Conservation (phyloP, 2,329 filamentous ascomycete genomes). For the Cladorrhinum sp. region DNA sequence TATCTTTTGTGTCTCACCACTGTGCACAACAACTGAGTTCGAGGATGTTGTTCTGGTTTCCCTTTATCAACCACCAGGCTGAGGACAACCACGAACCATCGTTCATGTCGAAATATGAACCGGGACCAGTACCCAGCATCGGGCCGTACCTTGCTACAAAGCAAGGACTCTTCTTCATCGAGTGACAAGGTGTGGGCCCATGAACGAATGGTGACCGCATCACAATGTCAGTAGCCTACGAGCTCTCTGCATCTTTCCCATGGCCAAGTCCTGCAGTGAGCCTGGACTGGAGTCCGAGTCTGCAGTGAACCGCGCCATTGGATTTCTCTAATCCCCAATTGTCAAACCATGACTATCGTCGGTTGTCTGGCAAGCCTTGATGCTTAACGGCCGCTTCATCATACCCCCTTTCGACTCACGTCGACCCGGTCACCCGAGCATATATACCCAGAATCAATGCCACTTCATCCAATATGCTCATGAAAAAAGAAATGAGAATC, state of each 20-base stretch:
- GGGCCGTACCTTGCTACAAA: neutral
- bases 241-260: neutral
- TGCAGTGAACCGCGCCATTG: neutral
- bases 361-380: no score
- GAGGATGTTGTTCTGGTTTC: no score
- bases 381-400: neutral
- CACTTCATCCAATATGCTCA: neutral
- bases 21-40: no score
- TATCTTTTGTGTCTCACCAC: neutral
- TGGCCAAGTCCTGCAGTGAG: neutral
- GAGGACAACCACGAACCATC: neutral
- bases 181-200: neutral
- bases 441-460: neutral
- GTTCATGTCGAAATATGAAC: neutral
- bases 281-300: neutral
- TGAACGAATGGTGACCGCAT: neutral
- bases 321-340: neutral
- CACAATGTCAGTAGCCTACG: neutral
- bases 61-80: no score
- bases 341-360: neutral
- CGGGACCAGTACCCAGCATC: neutral
- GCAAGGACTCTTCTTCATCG: neutral
- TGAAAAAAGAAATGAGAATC: neutral
- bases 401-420: neutral
- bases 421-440: neutral